Conservation (phyloP, 257 asterid genomes). For the Solanum pinnatisectum region DNA sequence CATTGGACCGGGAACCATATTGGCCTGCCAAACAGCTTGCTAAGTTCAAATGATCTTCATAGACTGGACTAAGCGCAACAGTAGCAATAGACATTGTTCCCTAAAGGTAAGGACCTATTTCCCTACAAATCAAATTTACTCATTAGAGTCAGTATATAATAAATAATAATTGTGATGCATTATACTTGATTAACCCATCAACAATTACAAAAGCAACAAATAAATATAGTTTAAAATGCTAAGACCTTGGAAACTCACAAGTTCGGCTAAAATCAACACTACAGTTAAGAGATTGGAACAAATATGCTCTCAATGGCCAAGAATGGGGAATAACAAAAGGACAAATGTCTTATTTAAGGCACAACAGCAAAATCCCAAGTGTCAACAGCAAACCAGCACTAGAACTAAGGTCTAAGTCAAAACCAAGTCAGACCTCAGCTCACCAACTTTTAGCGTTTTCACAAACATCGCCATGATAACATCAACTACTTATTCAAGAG, state of each 20-base stretch:
- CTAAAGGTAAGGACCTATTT: slow-evolving; percentile 14
- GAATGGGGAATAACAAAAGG: background rate
- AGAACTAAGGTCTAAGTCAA: background rate
- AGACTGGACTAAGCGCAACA: slow-evolving; percentile 63
- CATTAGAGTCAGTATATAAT: background rate
- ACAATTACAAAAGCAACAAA: background rate
- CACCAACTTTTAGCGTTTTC: background rate
- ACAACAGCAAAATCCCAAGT: background rate
- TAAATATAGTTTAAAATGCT: background rate
- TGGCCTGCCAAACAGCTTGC: slow-evolving; percentile 32
- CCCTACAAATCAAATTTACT: slow-evolving; percentile 17
- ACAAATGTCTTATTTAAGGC: background rate
- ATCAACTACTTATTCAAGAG: background rate
- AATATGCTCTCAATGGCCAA: background rate
- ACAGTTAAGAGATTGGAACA: background rate
- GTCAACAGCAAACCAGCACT: background rate
- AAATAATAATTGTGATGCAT: background rate
- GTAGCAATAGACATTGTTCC: slow-evolving; percentile 62
- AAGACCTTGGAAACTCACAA: slow-evolving; percentile 2
- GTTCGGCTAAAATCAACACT: background rate
- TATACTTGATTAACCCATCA: background rate
- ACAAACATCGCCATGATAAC: background rate
- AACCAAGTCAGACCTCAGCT: background rate
- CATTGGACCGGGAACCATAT: slow-evolving; percentile 25
- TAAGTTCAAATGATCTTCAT: slow-evolving; percentile 47